phyloP scores from a whole-genome alignment of 2,329 filamentous ascomycete species.

The Pezicula carpinea region DNA sequence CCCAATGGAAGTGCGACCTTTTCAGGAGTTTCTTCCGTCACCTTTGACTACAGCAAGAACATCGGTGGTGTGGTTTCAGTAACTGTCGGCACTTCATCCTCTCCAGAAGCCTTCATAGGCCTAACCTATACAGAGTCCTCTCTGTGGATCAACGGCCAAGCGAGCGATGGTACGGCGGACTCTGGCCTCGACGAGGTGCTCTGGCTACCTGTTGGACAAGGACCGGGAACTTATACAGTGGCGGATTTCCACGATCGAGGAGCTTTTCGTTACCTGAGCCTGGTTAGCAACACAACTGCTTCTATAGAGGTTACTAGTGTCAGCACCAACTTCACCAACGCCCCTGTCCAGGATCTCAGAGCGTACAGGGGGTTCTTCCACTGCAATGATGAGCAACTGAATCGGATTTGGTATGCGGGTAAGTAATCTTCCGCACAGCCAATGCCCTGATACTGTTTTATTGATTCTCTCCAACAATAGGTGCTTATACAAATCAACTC shows the following conservation, averaged over 20 bases:
- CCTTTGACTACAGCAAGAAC: constrained; percentile 35
- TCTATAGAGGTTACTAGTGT: constrained; percentile 32
- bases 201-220: constrained; percentile 37
- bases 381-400: constrained; percentile 29
- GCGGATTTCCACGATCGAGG: constrained; percentile 37
- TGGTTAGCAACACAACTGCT: constrained; percentile 38
- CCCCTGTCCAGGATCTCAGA: constrained; percentile 22
- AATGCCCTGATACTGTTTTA: no score
- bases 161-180: constrained; percentile 41
- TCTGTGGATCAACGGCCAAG: constrained; percentile 43
- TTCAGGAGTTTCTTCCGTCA: constrained; percentile 30
- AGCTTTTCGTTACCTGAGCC: constrained; percentile 40
- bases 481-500: constrained; percentile 27
- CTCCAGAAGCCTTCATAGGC: constrained; percentile 29
- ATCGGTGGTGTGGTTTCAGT: constrained; percentile 34
- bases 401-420: constrained; percentile 33
- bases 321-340: constrained; percentile 38
- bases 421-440: background rate
- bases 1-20: constrained; percentile 13
- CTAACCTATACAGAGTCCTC: constrained; percentile 35
- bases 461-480: background rate
- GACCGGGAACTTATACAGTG: constrained; percentile 35
- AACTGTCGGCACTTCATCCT: constrained; percentile 22
- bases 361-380: constrained; percentile 26
- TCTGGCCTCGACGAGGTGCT: constrained; percentile 41